Base-by-base conservation (phyloP, 805 yeast genomes). In the Starmera quercuum region DNA sequence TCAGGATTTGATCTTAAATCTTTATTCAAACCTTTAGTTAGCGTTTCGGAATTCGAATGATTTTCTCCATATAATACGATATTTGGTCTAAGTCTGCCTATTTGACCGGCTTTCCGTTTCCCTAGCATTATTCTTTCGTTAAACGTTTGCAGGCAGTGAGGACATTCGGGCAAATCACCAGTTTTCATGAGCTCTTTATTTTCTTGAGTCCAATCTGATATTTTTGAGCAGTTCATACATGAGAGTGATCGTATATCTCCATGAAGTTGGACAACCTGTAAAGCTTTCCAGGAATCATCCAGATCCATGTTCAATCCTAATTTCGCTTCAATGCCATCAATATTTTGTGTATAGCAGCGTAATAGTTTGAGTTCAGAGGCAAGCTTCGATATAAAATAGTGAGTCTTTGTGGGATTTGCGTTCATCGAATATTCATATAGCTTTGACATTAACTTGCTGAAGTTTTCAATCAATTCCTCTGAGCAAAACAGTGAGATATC, bases 61-160 rank as follows among this genome's bases (percentile, higher is more conserved):
- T 78, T 74, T 54, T 87, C 96, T 12, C 95, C 95, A 46, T 88
- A 87, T 51, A 87, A 87, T 0, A 95, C 85, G 40, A 87, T 87
- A 52, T 87, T 94, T 0, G 97, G 97, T 54, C 87, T 87, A 20
- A 46, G 13, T 46, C 48, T 4, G 45, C 53, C 9, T 47, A 53
- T 11, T 49, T 51, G 4, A 49, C 56, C 15, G 49, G 54, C 29
- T 42, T 46, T 31, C 45, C 53, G 33, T 52, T 54, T 37, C 78
- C 61, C 48, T 66, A 65, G 57, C 36, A 63, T 64, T 11, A 70
- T 60, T 30, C 95, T 64, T 31, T 71, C 71, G 35, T 69, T 62
- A 40, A 71, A 78, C 24, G 65, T 68, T 11, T 58, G 45, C 16
- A 58, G 59, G 51, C 95, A 83, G 33, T 63, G 61, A 2, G 87